Conservation (phyloP, 2,329 filamentous ascomycete species). For the Fusarium xyrophilum region DNA sequence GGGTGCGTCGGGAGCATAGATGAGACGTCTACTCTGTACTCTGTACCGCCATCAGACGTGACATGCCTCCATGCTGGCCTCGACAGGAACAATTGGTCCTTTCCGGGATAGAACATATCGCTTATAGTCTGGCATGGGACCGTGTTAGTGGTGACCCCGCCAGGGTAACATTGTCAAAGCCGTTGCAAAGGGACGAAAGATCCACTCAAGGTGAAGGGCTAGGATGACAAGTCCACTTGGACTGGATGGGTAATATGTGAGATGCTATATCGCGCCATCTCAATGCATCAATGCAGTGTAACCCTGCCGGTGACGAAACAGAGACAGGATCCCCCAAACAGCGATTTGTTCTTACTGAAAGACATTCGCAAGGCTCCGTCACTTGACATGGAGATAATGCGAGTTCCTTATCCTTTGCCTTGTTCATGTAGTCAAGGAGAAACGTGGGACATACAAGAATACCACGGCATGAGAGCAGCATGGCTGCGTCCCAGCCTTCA, state of each 20-base stretch:
- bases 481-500: slow-evolving; percentile 47
- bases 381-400: slow-evolving; percentile 27
- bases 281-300: slow-evolving; percentile 37
- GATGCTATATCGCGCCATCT: slow-evolving; percentile 40
- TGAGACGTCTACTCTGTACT: slow-evolving; percentile 39
- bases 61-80: slow-evolving; percentile 48
- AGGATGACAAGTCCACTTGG: slow-evolving; percentile 35
- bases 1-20: slow-evolving; percentile 36
- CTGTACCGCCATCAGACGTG: slow-evolving; percentile 40
- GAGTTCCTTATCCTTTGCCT: slow-evolving; percentile 7
- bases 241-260: slow-evolving; percentile 36
- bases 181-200: slow-evolving; percentile 25
- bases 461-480: slow-evolving; percentile 49
- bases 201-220: slow-evolving; percentile 30
- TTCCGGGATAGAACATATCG: slow-evolving; percentile 47
- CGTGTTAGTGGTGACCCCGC: slow-evolving; percentile 33
- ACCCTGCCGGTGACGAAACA: slow-evolving; percentile 32
- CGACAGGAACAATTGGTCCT: slow-evolving; percentile 48
- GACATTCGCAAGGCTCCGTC: slow-evolving; percentile 5
- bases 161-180: slow-evolving; percentile 35
- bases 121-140: slow-evolving; percentile 47
- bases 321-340: slow-evolving; percentile 1
- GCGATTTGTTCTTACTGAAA: slow-evolving; percentile 4
- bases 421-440: slow-evolving; percentile 1
- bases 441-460: slow-evolving; percentile 45